Evolutionary conservation across 306 rosid genomes (phyloP), one percentile per base, ranked within the genome.

Genomic region (Cyamopsis tetragonoloba): DNA sequence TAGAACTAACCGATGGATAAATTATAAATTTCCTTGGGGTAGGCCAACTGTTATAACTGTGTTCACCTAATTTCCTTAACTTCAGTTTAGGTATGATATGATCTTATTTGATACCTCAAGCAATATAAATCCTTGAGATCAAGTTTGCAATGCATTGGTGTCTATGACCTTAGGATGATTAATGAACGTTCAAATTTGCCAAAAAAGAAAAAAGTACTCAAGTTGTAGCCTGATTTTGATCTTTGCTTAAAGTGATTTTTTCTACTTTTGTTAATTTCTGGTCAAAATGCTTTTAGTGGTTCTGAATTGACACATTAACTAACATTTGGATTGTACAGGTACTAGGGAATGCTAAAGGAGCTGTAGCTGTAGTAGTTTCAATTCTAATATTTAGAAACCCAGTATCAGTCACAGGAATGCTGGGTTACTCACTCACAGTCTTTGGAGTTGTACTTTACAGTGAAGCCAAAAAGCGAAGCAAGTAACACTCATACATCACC

Each of bases 351-450:
- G 99, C 99, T 48, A 95, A 90, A 79, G 99, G 99, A 4, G 99
- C 99, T 20, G 99, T 95, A 50, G 99, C 97, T 0, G 99, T 95
- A 51, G 99, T 90, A 63, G 92, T 95, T 67, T 95, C 99, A 5
- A 95, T 95, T 60, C 81, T 90, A 75, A 95, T 95, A 38, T 95
- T 95, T 44, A 88, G 83, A 81, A 95, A 95, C 72, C 99, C 99
- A 6, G 99, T 95, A 1, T 95, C 99, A 0, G 97, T 95, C 48
- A 95, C 99, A n/a, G 99, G 99, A 77, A 95, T 95, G 99, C 50
- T 86, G 61, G 99, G 99, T 68, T 95, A 95, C 44, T 13, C 92
- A 0, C 99, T 95, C 43, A 90, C 99, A 44, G 99, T 95, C 10
- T 28, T 83, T 3, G 99, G 99, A 85, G 99, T 95, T 55, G 37